phyloP scores from a whole-genome alignment of 164 flowering plant species.

The Nymphaea colorata region DNA sequence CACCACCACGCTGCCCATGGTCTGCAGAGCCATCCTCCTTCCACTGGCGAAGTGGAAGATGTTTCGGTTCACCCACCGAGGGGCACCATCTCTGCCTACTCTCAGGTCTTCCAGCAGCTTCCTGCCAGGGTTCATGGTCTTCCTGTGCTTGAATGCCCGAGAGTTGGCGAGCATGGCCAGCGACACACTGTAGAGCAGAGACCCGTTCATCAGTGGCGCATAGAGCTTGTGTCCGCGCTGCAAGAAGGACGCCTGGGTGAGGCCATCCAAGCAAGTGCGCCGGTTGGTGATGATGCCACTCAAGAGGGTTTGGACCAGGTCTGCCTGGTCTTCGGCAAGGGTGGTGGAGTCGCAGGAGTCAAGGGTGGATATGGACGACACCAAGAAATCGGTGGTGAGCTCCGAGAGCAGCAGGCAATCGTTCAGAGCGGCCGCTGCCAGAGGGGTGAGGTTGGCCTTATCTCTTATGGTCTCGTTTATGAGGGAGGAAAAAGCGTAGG shows the following conservation, averaged over 20 bases:
- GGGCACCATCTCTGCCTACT: too few species aligned
- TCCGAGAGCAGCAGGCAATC: constrained; percentile 21
- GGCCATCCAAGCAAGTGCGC: constrained; percentile 27
- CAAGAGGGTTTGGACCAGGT: constrained; percentile 24
- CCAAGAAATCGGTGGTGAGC: constrained; percentile 19
- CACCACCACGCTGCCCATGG: too few species aligned
- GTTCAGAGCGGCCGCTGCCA: constrained; percentile 16
- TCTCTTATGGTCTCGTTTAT: constrained; percentile 12
- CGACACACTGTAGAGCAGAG: constrained; percentile 14
- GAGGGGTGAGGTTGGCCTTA: constrained; percentile 2
- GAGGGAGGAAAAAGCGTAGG: constrained; percentile 12
- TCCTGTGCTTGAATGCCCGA: constrained; percentile 7
- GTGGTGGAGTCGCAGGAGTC: constrained; percentile 7
- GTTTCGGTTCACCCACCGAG: too few species aligned
- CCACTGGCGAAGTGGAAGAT: too few species aligned
- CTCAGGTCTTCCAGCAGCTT: too few species aligned
- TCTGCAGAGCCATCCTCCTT: too few species aligned
- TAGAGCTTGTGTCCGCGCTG: constrained; percentile 4
- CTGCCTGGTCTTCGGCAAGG: constrained; percentile 3
- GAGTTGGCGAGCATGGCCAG: constrained; percentile 15
- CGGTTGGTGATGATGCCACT: constrained; percentile 25
- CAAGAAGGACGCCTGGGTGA: constrained; percentile 6
- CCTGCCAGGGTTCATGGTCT: not conserved
- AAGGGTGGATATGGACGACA: constrained; percentile 6
- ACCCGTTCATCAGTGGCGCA: constrained; percentile 11